Evolutionary conservation across 139 green algal genomes (phyloP), one percentile per base, ranked within the genome.

Genomic region (Yamagishiella unicocca): DNA sequence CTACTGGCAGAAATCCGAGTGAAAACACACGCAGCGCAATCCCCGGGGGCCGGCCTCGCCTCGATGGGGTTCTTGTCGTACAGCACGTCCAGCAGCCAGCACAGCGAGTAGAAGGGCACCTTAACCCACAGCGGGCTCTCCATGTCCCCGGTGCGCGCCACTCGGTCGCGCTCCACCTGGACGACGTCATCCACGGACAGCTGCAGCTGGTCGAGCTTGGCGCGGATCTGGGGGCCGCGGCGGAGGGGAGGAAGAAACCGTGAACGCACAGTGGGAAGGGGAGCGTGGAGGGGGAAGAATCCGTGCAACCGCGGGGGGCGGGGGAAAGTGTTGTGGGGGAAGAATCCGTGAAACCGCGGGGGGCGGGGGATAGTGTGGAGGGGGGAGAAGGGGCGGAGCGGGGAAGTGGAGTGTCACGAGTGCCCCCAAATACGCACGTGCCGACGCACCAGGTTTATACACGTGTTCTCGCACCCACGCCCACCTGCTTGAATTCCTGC

Each of bases 21-120:
- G n/a, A n/a, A n/a, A n/a, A n/a, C n/a, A n/a, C n/a, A n/a, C n/a
- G n/a, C n/a, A n/a, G n/a, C n/a, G n/a, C n/a, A n/a, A n/a, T n/a
- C n/a, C n/a, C n/a, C n/a, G 12, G n/a, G 33, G 19, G 12, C 2
- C 19, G 14, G 68, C 72, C 72, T 22, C 9, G 86, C 88, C 72
- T 88, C 84, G 31, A 93, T 93, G 43, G 90, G 87, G 62, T 91
- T 92, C 43, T 94, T 94, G 55, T 92, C 92, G 82, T 96, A 98
- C 53, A 96, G 45, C 2, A 94, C 82, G 83, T 98, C 96, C 89
- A 98, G 89, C 67, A 95, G 62, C 58, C 87, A 95, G 90, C 96
- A 97, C 55, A 98, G 92, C 31, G 85, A 82, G 73, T 88, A 75
- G 92, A 98, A 98, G n/a, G 93, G 90, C 5, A 78, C 53, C 58